These are phyloP conservation scores for Annona squamosa DNA, from an alignment of 164 flowering plant species.

Conservation along the genomic window DNA sequence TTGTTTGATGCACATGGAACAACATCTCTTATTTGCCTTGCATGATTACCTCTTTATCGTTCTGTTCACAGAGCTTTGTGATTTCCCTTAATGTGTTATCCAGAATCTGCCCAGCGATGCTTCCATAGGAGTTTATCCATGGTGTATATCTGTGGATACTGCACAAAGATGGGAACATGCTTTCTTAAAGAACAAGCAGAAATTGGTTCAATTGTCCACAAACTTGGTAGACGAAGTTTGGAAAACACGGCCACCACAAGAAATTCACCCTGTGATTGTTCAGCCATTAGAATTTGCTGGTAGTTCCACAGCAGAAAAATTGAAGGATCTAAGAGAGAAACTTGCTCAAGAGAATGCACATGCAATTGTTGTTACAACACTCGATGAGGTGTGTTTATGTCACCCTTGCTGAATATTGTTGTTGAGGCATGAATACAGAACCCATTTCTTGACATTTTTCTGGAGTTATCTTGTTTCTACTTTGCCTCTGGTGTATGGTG, in stretches of 20 bases:
- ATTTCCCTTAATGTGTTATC: not conserved
- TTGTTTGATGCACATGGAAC: too few relatives aligned
- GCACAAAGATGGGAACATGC: slow-evolving; percentile 80
- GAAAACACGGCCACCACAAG: slow-evolving; percentile 59
- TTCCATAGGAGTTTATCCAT: slow-evolving; percentile 71
- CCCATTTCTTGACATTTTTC: not conserved
- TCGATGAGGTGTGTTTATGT: slow-evolving; percentile 63
- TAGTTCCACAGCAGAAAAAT: slow-evolving; percentile 60
- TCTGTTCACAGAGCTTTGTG: too few relatives aligned
- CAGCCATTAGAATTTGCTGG: slow-evolving; percentile 84
- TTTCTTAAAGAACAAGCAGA: slow-evolving; percentile 58
- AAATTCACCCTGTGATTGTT: slow-evolving; percentile 51
- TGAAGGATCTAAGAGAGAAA: slow-evolving; percentile 62
- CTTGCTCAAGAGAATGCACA: slow-evolving; percentile 54
- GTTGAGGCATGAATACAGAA: not conserved
- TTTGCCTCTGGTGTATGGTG: not conserved
- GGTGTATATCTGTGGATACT: slow-evolving; percentile 88
- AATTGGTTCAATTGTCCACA: slow-evolving; percentile 49
- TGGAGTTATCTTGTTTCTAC: slow-evolving; percentile 1
- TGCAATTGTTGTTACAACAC: slow-evolving; percentile 60
- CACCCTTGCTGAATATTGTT: not conserved
- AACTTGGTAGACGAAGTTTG: slow-evolving; percentile 92
- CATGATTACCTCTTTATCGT: too few relatives aligned
- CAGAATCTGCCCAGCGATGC: slow-evolving; percentile 72
- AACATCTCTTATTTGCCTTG: too few relatives aligned